Evolutionary conservation across 352 stramenopile genomes (phyloP), one percentile per base, ranked within the genome.

Genomic region (Phytophthora pisi): DNA sequence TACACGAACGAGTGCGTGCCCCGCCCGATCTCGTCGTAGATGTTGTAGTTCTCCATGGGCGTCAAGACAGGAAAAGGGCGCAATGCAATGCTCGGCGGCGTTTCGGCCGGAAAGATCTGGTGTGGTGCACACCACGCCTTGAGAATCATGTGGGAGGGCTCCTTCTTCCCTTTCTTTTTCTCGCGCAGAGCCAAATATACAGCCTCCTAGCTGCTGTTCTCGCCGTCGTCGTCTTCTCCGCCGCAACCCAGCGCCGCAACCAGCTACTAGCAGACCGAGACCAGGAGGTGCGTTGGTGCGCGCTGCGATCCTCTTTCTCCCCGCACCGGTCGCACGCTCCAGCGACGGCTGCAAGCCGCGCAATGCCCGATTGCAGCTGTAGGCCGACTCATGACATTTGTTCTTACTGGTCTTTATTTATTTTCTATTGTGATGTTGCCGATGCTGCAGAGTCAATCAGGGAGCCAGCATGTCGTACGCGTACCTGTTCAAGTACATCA

Each of bases 401-500:
- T 47, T 10, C 30, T 36, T 10, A 45, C 38, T 45, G 20, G 45
- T 42, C 20, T 42, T 61, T 57, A 30, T 30, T 13, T 57, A 18
- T 30, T 58, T 38, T 26, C 15, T 55, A 7, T 26, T 42, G 3
- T 38, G 53, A 36, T 60, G 8, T 43, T 43, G 13, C 3, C 6
- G 36, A 42, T 18, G 4, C 6, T 46, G 40, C 31, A 62, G 34
- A 42, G 20, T 11, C 18, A 59, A 61, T 4, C 38, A 23, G 24
- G 7, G 13, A 61, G 5, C 10, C 30, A 68, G 28, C 50, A 98
- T 98, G 95, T 98, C 91, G 65, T 98, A 98, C 88, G 91, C 92
- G 45, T 98, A 98, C 70, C 79, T 98, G 52, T 98, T 98, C 85
- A 98, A 98, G 86, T 98, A 99, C 79, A 99, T 99, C 61, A 99